These are phyloP conservation scores for Pseudogymnoascus sp. DNA, from an alignment of 2,329 filamentous ascomycete genomes.

Conservation along the genomic window DNA sequence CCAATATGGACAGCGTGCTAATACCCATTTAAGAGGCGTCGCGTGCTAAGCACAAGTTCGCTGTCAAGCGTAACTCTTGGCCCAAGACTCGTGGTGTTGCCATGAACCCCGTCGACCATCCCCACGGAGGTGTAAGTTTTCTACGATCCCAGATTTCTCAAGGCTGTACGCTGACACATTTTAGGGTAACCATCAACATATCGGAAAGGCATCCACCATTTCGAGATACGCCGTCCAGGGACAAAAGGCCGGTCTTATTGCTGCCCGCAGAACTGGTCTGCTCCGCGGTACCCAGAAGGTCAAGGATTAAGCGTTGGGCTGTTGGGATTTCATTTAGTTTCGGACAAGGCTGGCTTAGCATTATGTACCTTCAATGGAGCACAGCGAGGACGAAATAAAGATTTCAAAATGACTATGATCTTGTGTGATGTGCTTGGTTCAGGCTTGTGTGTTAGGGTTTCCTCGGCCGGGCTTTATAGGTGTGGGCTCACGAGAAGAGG, in stretches of 20 bases:
- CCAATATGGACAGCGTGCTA: slow-evolving; percentile 29
- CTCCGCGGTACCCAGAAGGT: slow-evolving; percentile 99
- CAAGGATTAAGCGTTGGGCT: slow-evolving; percentile 66
- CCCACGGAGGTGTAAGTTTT: slow-evolving; percentile 75
- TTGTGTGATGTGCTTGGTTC: slow-evolving; percentile 1
- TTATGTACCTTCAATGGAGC: slow-evolving; percentile 29
- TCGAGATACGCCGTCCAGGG: slow-evolving; percentile 94
- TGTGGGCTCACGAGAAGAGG: not conserved
- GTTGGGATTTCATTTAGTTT: slow-evolving; percentile 27
- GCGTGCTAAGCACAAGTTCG: slow-evolving; percentile 99
- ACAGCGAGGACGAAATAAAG: slow-evolving; percentile 28
- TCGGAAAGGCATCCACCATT: slow-evolving; percentile 99
- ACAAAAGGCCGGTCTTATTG: slow-evolving; percentile 99
- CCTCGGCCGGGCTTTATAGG: not conserved
- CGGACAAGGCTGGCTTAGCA: slow-evolving; percentile 28
- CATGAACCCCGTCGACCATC: slow-evolving; percentile 99
- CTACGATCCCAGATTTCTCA: slow-evolving; percentile 9
- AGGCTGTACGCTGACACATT: slow-evolving; percentile 97
- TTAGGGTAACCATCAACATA: slow-evolving; percentile 97
- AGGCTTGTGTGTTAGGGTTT: not conserved
- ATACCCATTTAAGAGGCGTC: slow-evolving; percentile 71
- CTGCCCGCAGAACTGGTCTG: slow-evolving; percentile 98
- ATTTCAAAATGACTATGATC: slow-evolving; percentile 11
- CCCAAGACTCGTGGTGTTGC: slow-evolving; percentile 99
- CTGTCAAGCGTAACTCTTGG: slow-evolving; percentile 99